Evolutionary conservation across 2,329 filamentous ascomycete species (phyloP).

Genomic region (Pseudogymnoascus sp.): DNA sequence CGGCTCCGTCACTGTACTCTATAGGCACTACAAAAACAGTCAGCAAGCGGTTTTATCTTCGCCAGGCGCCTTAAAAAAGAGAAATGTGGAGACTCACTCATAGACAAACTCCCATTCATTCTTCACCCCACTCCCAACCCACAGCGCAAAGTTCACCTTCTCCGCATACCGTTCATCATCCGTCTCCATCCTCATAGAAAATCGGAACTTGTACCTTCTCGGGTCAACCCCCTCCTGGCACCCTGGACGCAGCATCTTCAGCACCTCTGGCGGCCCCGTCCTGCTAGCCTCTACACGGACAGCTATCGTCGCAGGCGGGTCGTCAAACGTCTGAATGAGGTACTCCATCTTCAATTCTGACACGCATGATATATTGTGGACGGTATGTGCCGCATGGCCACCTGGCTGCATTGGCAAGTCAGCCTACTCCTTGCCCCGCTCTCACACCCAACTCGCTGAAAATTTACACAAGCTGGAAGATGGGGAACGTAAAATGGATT

Average conservation of each 20-base stretch:
- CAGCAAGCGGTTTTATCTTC: neutral
- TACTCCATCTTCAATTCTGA: slow-evolving; percentile 38
- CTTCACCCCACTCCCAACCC: slow-evolving; percentile 42
- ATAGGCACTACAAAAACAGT: neutral
- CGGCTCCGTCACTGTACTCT: neutral
- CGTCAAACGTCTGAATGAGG: slow-evolving; percentile 40
- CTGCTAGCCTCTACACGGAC: slow-evolving; percentile 41
- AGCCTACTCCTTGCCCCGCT: slow-evolving; percentile 29
- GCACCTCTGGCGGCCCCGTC: slow-evolving; percentile 36
- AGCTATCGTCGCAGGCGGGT: slow-evolving; percentile 37
- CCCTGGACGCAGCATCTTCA: slow-evolving; percentile 21
- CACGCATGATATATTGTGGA: neutral
- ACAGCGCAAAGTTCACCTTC: slow-evolving; percentile 41
- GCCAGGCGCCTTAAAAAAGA: neutral
- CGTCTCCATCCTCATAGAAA: slow-evolving; percentile 43
- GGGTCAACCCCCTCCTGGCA: slow-evolving; percentile 24
- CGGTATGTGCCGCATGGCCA: slow-evolving; percentile 17
- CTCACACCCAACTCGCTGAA: slow-evolving; percentile 16
- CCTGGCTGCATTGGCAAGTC: slow-evolving; percentile 26
- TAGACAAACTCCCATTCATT: slow-evolving; percentile 38
- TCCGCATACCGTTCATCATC: slow-evolving; percentile 41
- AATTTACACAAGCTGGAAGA: neutral
- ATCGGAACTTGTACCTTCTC: slow-evolving; percentile 37
- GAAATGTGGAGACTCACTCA: slow-evolving; percentile 30
- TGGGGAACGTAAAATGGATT: neutral